phyloP scores from a whole-genome alignment of 805 yeast genomes.

The Trichomonascus vanleenenianus region DNA sequence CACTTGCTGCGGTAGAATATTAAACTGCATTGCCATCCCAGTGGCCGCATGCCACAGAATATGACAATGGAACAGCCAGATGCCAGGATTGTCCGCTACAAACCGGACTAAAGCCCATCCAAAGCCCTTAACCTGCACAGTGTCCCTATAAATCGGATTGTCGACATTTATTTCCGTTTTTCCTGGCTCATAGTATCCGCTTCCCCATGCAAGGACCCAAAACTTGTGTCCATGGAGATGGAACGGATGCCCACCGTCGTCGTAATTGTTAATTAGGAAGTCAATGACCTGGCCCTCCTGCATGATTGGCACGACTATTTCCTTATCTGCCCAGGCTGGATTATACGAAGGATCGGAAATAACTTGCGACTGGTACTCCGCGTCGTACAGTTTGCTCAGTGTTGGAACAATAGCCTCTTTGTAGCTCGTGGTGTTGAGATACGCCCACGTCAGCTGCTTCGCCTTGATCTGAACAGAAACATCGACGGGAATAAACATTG shows the following conservation, averaged over 20 bases:
- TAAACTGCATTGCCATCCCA: conserved; percentile 46
- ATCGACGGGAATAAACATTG: conserved; percentile 28
- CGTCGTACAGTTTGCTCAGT: background rate
- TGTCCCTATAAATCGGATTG: conserved; percentile 61
- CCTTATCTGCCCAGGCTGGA: conserved; percentile 42
- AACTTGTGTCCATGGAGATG: conserved; percentile 86
- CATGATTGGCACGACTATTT: conserved; percentile 46
- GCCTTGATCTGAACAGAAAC: conserved; percentile 29
- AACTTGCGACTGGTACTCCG: background rate
- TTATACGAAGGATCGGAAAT: conserved; percentile 40
- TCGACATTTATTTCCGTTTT: conserved; percentile 6
- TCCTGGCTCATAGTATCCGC: conserved; percentile 37
- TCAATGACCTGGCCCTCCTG: conserved; percentile 59
- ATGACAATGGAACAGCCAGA: conserved; percentile 94
- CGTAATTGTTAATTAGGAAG: conserved; percentile 68
- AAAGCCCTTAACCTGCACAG: conserved; percentile 60
- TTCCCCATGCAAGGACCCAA: conserved; percentile 59
- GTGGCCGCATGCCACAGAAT: conserved; percentile 91
- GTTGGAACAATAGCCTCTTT: conserved; percentile 3
- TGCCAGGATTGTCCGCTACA: conserved; percentile 83
- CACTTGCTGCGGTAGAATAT: conserved; percentile 19
- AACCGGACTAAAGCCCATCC: conserved; percentile 51
- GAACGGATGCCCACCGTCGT: conserved; percentile 88
- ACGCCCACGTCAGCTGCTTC: conserved; percentile 28
- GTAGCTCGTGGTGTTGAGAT: conserved; percentile 23